A percentile compares a stretch with the other conserved stretches of the same genome.
Evolutionary conservation across 2,329 filamentous ascomycete species (phyloP).

Genomic region (Celoporthe dispersa): DNA sequence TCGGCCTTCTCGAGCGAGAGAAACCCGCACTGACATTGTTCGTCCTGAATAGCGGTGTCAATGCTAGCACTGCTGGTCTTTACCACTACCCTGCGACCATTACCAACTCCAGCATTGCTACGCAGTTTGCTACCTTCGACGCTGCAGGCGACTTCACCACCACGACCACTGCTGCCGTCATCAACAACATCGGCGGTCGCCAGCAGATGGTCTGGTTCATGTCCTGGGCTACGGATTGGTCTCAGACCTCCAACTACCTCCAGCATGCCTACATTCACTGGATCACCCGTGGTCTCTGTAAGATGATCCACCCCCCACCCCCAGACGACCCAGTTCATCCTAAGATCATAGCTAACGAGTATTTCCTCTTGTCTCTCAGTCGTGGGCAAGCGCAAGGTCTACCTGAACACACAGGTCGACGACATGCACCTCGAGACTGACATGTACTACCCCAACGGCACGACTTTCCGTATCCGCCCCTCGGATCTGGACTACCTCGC

Average conservation of each 20-base stretch:
- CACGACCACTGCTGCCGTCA: conserved; percentile 58
- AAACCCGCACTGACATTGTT: not conserved
- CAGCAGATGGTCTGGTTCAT: conserved; percentile 68
- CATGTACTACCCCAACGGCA: conserved; percentile 52
- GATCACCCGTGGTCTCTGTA: conserved; percentile 60
- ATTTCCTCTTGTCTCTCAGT: conserved; percentile 33
- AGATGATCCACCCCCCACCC: conserved; percentile 32
- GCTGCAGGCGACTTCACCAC: conserved; percentile 45
- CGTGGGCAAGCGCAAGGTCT: conserved; percentile 58
- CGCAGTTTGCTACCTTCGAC: conserved; percentile 57
- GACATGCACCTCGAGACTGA: conserved; percentile 63
- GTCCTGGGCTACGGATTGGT: conserved; percentile 50
- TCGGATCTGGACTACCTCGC: conserved; percentile 52
- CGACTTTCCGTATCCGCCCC: conserved; percentile 53
- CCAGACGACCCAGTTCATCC: not conserved
- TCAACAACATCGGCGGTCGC: conserved; percentile 60
- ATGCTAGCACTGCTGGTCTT: conserved; percentile 54
- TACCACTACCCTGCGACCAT: conserved; percentile 64
- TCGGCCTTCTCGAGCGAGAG: conserved; percentile 25
- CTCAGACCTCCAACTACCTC: conserved; percentile 57
- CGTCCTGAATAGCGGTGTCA: conserved; percentile 40
- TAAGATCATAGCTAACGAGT: conserved; percentile 21
- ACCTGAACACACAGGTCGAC: conserved; percentile 63
- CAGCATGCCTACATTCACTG: conserved; percentile 68
- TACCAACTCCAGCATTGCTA: conserved; percentile 56